Evolutionary conservation across 192 early-diverging fungal genomes (phyloP).

Genomic region (Gonapodya sp.): DNA sequence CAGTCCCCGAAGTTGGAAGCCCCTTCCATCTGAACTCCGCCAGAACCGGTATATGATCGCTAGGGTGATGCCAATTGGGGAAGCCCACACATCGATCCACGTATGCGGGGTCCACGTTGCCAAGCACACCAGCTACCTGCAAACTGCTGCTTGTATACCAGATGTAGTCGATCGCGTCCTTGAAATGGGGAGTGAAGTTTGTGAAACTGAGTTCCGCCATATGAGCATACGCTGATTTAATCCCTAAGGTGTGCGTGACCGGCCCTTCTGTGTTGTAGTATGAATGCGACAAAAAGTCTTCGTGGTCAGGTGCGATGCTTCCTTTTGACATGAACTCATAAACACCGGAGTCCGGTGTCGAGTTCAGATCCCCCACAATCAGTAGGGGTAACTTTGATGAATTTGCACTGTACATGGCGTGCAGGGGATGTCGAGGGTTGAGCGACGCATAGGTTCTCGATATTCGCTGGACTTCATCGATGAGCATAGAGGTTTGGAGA

Average conservation of each 20-base stretch:
- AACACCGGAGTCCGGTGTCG: constrained; percentile 76
- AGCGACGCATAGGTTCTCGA: constrained; percentile 31
- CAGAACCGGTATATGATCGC: constrained; percentile 60
- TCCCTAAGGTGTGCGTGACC: constrained; percentile 65
- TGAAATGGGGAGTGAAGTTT: constrained; percentile 78
- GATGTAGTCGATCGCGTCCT: constrained; percentile 88
- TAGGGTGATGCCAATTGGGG: constrained; percentile 74
- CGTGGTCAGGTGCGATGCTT: constrained; percentile 65
- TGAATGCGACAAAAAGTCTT: constrained; percentile 66
- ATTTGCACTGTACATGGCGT: constrained; percentile 7
- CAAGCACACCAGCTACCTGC: constrained; percentile 66
- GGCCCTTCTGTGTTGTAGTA: constrained; percentile 79
- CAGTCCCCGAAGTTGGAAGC: neutral
- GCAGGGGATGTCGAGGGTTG: constrained; percentile 17
- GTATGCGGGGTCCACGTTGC: constrained; percentile 74
- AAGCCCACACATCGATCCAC: constrained; percentile 72
- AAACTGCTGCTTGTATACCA: constrained; percentile 76
- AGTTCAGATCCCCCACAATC: constrained; percentile 95
- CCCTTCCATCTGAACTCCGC: constrained; percentile 43
- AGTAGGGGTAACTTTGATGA: constrained; percentile 32
- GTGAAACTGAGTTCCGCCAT: constrained; percentile 78
- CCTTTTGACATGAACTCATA: constrained; percentile 82
- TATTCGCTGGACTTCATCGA: constrained; percentile 74
- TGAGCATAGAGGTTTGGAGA: constrained; percentile 86
- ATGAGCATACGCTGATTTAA: constrained; percentile 72